A percentile compares a stretch with the other conserved stretches of the same genome.
Evolutionary conservation across 1,284 basidiomycete species (phyloP).

Genomic region (Ceratobasidium sp.): DNA sequence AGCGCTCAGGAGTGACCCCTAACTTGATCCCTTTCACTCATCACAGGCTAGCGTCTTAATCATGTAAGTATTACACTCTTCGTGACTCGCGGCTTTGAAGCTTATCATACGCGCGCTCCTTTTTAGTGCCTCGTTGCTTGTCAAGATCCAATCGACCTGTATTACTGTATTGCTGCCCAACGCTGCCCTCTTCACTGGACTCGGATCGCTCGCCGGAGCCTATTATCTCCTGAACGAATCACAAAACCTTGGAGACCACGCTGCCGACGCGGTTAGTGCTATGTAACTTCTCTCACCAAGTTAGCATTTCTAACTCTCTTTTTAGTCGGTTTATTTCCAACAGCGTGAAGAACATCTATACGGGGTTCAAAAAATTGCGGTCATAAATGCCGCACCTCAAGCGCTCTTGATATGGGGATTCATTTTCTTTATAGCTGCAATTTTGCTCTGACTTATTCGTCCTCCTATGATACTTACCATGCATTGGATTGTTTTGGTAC

Average conservation of each 20-base stretch:
- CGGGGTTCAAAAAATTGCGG: constrained; percentile 36
- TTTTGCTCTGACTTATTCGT: background rate
- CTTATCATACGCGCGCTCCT: background rate
- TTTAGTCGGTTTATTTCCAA: constrained; percentile 31
- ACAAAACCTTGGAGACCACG: constrained; percentile 27
- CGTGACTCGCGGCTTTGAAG: background rate
- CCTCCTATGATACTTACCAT: too few species aligned
- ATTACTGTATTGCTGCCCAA: background rate
- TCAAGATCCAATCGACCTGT: background rate
- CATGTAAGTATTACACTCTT: background rate
- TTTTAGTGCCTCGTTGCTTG: constrained; percentile 30
- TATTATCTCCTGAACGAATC: constrained; percentile 39
- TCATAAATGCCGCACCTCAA: constrained; percentile 33
- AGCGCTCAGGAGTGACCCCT: background rate
- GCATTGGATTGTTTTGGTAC: background rate
- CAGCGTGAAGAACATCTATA: constrained; percentile 11
- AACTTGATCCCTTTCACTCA: background rate
- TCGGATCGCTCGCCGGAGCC: constrained; percentile 6
- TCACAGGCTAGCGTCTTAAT: constrained; percentile 25
- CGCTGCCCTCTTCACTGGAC: background rate
- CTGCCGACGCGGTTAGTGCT: constrained; percentile 31
- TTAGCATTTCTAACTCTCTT: background rate
- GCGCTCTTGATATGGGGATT: constrained; percentile 23
- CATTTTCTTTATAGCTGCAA: constrained; percentile 21
- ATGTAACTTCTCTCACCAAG: background rate